Evolutionary conservation across 1,284 basidiomycete species (phyloP), one percentile per base, ranked within the genome.

Genomic region (Trichosporon ovoides): DNA sequence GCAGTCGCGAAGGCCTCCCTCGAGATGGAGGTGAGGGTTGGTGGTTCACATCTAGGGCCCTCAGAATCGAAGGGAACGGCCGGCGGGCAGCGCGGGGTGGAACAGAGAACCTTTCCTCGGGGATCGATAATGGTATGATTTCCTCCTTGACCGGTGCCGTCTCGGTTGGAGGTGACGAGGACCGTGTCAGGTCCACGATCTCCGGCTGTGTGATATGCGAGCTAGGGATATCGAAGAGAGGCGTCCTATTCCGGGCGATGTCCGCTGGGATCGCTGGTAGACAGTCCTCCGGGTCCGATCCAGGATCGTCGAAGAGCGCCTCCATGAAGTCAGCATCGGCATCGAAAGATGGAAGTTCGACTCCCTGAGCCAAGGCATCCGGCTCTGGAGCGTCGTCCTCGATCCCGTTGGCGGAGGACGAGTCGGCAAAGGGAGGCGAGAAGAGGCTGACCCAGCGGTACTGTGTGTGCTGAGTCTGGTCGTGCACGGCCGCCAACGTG

Each of bases 31-130:
- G 40, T 48, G 7, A 34, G 40, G 38, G 46, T 50, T 33, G 24
- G 58, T 49, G 12, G 57, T 48, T 18, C 58, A 46, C 13, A 58
- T 48, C 43, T 9, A 48, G 22, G 1, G 16, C 9, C 19, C 28
- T 14, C 3, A 48, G 43, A n/a, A 48, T 48, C 3, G 43, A 48
- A 2, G 24, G 16, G 13, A 16, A 20, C 3, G 20, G 2, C 7
- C 43, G 43, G 7, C 24, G 43, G 13, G 24, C 14, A 18, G 14
- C 13, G 12, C 13, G 5, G 1, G 14, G 14, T 7, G 43, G 43
- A 11, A 24, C 22, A 14, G 24, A 14, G 10, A 7, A 5, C 11
- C 22, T 7, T 22, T 22, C 13, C 12, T 28, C 24, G 35, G 5
- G 35, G 3, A 37, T 37, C 16, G 35, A 5, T 11, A 24, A 46